Evolutionary conservation across 768 basidiomycete genomes (phyloP), one percentile per base, ranked within the genome.

Genomic region (Serendipita sp.): DNA sequence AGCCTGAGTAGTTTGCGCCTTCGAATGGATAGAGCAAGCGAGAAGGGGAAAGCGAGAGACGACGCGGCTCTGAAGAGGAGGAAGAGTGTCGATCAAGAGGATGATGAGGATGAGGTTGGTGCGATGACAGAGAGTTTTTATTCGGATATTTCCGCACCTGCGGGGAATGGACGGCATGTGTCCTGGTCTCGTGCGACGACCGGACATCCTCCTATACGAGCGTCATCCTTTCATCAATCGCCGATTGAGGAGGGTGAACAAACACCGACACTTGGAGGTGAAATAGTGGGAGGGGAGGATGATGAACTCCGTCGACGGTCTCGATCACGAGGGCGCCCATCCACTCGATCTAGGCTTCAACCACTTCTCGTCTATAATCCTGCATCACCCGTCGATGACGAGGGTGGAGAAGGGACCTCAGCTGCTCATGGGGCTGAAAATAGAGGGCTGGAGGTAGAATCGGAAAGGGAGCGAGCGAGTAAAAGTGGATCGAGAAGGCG

Each of bases 51-150:
- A 28, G 51, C 18, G 41, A 46, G 51, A 66, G 48, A 65, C 11
- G 64, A 30, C 24, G 44, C 18, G 13, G 18, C 15, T n/a, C n/a
- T 10, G 68, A 67, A 7, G 64, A 68, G 15, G 75, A 73, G 41
- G 74, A 69, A n/a, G 78, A 76, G 35, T 80, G 78, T 76, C 3
- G 74, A 74, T 24, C 74, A 74, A 2, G 80, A 81, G 56, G 69
- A 69, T 56, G 67, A 65, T 35, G 84, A 84, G 5, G 77, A 79
- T 3, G 77, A 80, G 3, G 77, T 81, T 11, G 74, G 83, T 28
- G 77, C 79, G 3, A 77, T 92, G 72, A 79, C 82, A 2, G 87
- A 88, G 34, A 90, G 89, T 69, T 83, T 89, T 70, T 81, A 86
- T 71, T 92, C 92, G 0, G 92, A 92, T 68, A 18, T 66, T 8